Percentiles rank a stretch among this genome's conserved stretches.
These are phyloP conservation scores for Artemisia tridentata DNA, from an alignment of 129 eudicot species.

Conservation along the genomic window DNA sequence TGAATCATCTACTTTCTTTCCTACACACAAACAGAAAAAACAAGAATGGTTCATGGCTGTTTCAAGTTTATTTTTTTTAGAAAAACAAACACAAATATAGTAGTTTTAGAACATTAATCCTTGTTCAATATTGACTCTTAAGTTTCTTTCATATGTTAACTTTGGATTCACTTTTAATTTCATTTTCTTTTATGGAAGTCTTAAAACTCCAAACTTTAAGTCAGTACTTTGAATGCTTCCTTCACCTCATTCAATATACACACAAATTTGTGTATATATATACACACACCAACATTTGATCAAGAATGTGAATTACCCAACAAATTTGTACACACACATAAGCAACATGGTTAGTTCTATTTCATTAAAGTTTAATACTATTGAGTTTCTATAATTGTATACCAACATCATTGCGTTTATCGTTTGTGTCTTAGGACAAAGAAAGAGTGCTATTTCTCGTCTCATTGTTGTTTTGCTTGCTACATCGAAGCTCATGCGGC, in stretches of 20 bases:
- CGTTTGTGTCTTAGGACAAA: background rate
- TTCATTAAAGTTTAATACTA: background rate
- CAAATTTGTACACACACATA: slow-evolving; percentile 5
- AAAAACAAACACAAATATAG: background rate
- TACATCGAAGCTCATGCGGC: slow-evolving; percentile 6
- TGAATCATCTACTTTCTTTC: background rate
- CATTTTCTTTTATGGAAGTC: slow-evolving; percentile 18
- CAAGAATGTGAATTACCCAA: background rate
- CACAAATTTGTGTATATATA: slow-evolving; percentile 17
- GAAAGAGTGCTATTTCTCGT: slow-evolving; percentile 7
- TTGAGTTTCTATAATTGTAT: background rate
- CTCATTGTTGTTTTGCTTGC: slow-evolving; percentile 17
- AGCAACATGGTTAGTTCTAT: slow-evolving; percentile 22
- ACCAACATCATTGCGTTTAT: background rate
- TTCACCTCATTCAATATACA: slow-evolving; percentile 12
- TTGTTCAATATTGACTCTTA: background rate
- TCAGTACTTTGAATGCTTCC: slow-evolving; percentile 10
- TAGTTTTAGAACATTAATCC: no score
- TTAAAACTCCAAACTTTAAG: slow-evolving; percentile 15
- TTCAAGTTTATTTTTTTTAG: background rate
- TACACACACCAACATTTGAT: slow-evolving; percentile 20
- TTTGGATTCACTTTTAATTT: background rate
- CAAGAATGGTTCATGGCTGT: background rate
- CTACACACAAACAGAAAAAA: background rate
- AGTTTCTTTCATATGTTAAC: slow-evolving; percentile 7